Percentiles rank a stretch among this genome's conserved stretches.
Evolutionary conservation across 306 rosid genomes (phyloP).

Genomic region (Nissolia schottii): DNA sequence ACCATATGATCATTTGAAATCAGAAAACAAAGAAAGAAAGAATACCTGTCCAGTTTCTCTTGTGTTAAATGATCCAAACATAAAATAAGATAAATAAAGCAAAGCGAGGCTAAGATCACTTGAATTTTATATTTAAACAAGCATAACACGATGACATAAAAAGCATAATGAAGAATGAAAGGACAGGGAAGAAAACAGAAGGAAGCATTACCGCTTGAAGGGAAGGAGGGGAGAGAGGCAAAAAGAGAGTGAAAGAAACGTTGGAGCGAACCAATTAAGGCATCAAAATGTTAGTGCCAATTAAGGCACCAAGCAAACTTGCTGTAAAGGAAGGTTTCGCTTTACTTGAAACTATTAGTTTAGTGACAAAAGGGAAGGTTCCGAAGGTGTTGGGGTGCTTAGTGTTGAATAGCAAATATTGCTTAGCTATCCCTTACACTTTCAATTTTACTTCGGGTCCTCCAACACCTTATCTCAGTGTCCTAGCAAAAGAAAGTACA

Average conservation of each 20-base stretch:
- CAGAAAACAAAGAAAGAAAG: neutral
- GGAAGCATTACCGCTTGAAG: constrained; percentile 26
- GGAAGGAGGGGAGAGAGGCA: constrained; percentile 10
- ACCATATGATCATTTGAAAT: neutral
- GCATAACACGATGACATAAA: constrained; percentile 1
- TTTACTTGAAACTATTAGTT: neutral
- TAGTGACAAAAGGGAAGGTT: constrained; percentile 5
- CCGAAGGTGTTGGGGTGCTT: neutral
- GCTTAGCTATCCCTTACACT: too few species aligned
- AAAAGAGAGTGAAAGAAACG: neutral
- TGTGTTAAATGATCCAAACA: constrained; percentile 9
- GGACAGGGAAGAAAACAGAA: neutral
- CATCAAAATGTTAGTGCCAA: neutral
- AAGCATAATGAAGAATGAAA: neutral
- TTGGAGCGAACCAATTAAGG: neutral
- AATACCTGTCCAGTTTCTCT: neutral
- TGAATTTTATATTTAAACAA: neutral
- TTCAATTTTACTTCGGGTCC: too few species aligned
- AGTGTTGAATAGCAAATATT: too few species aligned
- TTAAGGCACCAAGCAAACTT: neutral
- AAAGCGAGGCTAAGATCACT: neutral
- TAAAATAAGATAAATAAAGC: neutral
- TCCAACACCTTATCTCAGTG: too few species aligned
- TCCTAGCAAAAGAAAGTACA: too few species aligned
- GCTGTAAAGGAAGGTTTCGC: neutral